Base-by-base conservation (phyloP, 75 land plant genomes). In the Cunninghamia lanceolata region DNA sequence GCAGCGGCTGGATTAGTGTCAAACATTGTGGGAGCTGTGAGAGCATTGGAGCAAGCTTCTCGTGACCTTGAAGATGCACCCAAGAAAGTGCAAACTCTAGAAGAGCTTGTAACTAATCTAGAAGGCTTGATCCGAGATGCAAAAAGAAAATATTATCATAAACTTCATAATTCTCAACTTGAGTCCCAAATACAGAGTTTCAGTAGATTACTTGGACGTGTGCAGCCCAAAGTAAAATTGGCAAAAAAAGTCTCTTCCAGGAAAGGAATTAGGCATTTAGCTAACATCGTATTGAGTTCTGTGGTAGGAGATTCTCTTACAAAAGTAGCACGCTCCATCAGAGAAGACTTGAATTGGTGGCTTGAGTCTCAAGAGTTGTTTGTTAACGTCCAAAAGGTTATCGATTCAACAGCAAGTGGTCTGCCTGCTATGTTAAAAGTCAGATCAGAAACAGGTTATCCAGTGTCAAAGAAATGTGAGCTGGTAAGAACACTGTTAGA, bases 31-130 rank as follows among this genome's bases (percentile, higher is more conserved):
- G 88, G 90, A 40, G 88, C 88, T 46, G 86, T 90, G 9, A 56
- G 80, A 40, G 91, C 91, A 82, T 86, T 90, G 70, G 88, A 88
- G 77, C 83, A 83, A 84, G 91, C 91, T 80, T 90, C 91, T 11
- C 82, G 89, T 42, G 88, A 88, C 74, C 76, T 85, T 79, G 82
- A 85, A 73, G 89, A 90, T 54, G 91, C 89, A 63, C 91, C 91
- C 56, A 85, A 83, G 77, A 90, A 73, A 79, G 43, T 88, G 30
- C 71, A 75, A 59, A 50, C 13, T 76, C 42, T 90, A 66, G 89
- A 90, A 52, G 91, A 88, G 39, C 85, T 88, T 84, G 85, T 86
- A 78, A 80, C 71, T 83, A 85, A 85, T 77, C 91, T 90, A 21
- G 86, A 85, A 86, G 78, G 71, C 16, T 79, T 90, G 87, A 76